Base-by-base conservation (phyloP, 1,284 basidiomycete genomes). In the Afroboletus lepidellus region DNA sequence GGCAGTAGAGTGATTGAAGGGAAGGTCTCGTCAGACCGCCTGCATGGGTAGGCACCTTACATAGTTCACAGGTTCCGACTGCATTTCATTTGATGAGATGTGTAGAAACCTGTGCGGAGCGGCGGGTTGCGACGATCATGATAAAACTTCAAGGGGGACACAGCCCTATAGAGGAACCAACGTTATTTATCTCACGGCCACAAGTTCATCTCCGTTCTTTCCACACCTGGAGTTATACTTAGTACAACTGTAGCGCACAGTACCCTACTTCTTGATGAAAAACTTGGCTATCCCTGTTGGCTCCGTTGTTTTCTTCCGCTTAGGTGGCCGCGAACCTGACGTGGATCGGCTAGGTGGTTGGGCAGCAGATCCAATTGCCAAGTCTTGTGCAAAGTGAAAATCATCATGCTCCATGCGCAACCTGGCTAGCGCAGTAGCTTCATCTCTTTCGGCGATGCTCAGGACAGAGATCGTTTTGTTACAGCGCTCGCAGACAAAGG, bases 381-480 rank as follows among this genome's bases (percentile, higher is more conserved):
- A 66, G 49, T 90, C 85, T 62, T 85, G 77, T 2, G 94, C 93
- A 60, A 92, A 83, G 69, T 96, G 93, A 68, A 83, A 94, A 70
- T 96, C 93, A 41, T 83, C 78, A 60, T 96, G 93, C 65, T 95
- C 93, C 60, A 78, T 69, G 51, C 77, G 80, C 46, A 87, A 66
- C 50, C 63, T 72, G 6, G 70, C 70, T 34, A 91, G 62, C 24
- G 72, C 75, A 42, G 71, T 68, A 30, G 66, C 65, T 57, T 55
- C 59, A 32, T 70, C 69, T 38, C 60, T 59, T 50, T 48, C 57
- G 58, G 57, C 41, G 55, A 53, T 24, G 60, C 38, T 57, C 55
- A 48, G 41, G 51, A 51, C 30, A 25, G 44, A 55, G 20, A 85
- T 70, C 23, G 62, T 72, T 63, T 77, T 75, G 32, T 73, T 70